These are phyloP conservation scores for Syzygium oleosum DNA, from an alignment of 345 rosid species.

Conservation along the genomic window DNA sequence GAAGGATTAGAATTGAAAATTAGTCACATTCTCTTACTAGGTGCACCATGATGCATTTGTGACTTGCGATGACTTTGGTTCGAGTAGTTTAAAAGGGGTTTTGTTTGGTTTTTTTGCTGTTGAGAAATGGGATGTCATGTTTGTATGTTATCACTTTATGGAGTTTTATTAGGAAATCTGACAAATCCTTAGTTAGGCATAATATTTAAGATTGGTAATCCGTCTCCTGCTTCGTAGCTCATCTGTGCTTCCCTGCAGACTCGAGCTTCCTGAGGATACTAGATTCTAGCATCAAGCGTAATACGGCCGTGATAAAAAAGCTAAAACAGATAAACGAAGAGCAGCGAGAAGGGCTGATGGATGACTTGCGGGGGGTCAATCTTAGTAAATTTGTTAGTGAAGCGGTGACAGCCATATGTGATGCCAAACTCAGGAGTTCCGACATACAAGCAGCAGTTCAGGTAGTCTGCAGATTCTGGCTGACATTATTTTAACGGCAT, in stretches of 20 bases:
- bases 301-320: conserved; percentile 88
- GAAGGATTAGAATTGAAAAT: background rate
- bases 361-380: conserved; percentile 72
- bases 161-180: background rate
- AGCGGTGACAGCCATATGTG: conserved; percentile 93
- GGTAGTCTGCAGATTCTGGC: conserved; percentile 23
- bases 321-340: conserved; percentile 93
- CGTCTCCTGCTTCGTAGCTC: background rate
- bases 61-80: background rate
- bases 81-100: background rate
- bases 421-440: conserved; percentile 85
- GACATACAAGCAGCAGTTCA: conserved; percentile 96
- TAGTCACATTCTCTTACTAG: background rate
- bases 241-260: conserved; percentile 44
- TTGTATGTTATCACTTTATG: background rate
- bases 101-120: background rate
- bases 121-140: background rate
- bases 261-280: conserved; percentile 75
- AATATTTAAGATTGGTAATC: background rate
- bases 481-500: background rate
- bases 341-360: conserved; percentile 83
- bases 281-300: conserved; percentile 92
- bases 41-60: background rate
- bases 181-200: background rate
- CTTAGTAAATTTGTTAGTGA: conserved; percentile 95